These are phyloP conservation scores for Somion occarium DNA, from an alignment of 1,284 basidiomycete species.

Conservation along the genomic window DNA sequence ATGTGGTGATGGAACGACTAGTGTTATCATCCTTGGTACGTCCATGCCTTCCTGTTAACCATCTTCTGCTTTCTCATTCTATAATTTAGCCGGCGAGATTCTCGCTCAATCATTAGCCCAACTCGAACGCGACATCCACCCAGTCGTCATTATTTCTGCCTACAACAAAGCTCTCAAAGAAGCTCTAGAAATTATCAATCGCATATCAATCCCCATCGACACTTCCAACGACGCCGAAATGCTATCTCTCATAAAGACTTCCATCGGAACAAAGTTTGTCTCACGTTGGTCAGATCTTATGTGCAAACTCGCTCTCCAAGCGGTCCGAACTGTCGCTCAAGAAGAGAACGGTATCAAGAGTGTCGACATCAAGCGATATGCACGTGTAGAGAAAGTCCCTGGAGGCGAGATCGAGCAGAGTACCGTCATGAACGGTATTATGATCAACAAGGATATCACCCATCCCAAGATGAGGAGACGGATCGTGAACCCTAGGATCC, in stretches of 20 bases:
- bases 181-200: constrained; percentile 84
- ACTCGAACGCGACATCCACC: constrained; percentile 95
- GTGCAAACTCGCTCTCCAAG: constrained; percentile 92
- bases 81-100: constrained; percentile 86
- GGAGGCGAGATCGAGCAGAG: constrained; percentile 97
- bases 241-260: constrained; percentile 96
- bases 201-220: constrained; percentile 89
- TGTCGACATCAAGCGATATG: constrained; percentile 98
- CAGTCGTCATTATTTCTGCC: constrained; percentile 97
- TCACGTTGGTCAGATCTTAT: constrained; percentile 96
- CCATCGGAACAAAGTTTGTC: constrained; percentile 99
- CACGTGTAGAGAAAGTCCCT: constrained; percentile 95
- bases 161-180: constrained; percentile 95
- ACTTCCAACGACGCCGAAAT: constrained; percentile 85
- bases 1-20: constrained; percentile 96
- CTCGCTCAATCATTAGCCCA: constrained; percentile 93
- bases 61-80: neutral
- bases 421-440: constrained; percentile 84
- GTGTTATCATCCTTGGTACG: constrained; percentile 93
- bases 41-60: constrained; percentile 6
- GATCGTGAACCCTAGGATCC: constrained; percentile 87
- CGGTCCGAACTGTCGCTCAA: constrained; percentile 80
- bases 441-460: constrained; percentile 99
- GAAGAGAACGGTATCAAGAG: constrained; percentile 72
- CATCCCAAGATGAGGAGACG: constrained; percentile 95